Evolutionary conservation across 2,329 filamentous ascomycete genomes (phyloP), one percentile per base, ranked within the genome.

Genomic region (Claviceps sp.): DNA sequence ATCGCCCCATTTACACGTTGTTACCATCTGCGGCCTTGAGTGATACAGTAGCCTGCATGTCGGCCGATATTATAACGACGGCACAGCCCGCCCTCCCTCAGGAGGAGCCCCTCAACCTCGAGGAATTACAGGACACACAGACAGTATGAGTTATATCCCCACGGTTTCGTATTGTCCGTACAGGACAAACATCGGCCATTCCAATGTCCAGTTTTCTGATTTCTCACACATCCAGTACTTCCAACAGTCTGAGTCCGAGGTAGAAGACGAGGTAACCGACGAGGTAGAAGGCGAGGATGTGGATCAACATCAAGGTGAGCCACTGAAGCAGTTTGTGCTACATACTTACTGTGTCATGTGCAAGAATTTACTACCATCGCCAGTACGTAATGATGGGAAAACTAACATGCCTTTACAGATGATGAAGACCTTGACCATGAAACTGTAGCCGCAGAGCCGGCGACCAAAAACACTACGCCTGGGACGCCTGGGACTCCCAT

Each of bases 171-270:
- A 62, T 60, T 68, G 68, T 65, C 66, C 68, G 45, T 61, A 62
- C 50, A 64, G 71, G 66, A 59, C 68, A 52, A 64, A 66, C 55
- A 53, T 69, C 62, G 64, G 68, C 58, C 68, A 60, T 56, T 58
- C 60, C 53, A 58, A 67, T 56, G 63, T 73, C 52, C 65, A 71
- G 57, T 68, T 63, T 54, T 67, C 70, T 55, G 62, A 73, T 58
- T 73, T 69, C 62, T 70, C 67, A 54, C 63, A 70, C 36, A 60
- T 74, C 49, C 63, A 71, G 55, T 74, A 66, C 58, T 67, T 65
- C 50, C 61, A 68, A 49, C 56, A 61, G 9, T 62, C 65, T 40
- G 65, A 72, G 52, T 69, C 69, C 48, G 71, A 74, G n/a, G 61
- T 60, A 14, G 70, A 71, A 40, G 59, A 64, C 50, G 60, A 34